phyloP scores from a whole-genome alignment of 495 filamentous ascomycete genomes.

The Physcia stellaris region DNA sequence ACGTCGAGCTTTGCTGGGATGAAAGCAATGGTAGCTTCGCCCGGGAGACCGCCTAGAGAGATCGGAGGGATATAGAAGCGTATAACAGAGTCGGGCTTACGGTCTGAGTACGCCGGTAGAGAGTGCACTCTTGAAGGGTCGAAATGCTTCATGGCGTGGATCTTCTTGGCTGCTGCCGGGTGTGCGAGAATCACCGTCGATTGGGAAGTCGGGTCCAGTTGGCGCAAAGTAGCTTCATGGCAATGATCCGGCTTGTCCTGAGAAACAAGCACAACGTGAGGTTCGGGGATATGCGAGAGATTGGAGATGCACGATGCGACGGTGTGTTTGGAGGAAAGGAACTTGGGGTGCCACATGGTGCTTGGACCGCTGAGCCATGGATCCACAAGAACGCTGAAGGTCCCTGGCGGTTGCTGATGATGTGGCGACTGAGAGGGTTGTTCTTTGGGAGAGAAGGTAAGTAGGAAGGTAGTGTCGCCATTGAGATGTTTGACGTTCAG shows the following conservation, averaged over 20 bases:
- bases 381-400: constrained; percentile 55
- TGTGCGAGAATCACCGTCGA: constrained; percentile 51
- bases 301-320: constrained; percentile 42
- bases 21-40: constrained; percentile 52
- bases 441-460: constrained; percentile 41
- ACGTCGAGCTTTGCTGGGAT: constrained; percentile 48
- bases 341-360: constrained; percentile 44
- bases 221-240: constrained; percentile 48
- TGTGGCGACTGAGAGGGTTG: constrained; percentile 18
- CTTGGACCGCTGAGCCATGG: constrained; percentile 55
- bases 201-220: constrained; percentile 36
- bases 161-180: constrained; percentile 44
- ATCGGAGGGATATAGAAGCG: constrained; percentile 34
- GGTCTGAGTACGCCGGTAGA: constrained; percentile 34
- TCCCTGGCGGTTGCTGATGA: constrained; percentile 21
- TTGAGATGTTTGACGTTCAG: constrained; percentile 54
- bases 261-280: constrained; percentile 54
- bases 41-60: constrained; percentile 29
- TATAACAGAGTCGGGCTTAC: constrained; percentile 28
- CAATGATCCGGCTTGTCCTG: constrained; percentile 62
- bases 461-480: constrained; percentile 54
- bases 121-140: constrained; percentile 34
- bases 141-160: constrained; percentile 54
- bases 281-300: constrained; percentile 43
- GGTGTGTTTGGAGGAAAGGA: constrained; percentile 43